phyloP scores from a whole-genome alignment of 352 stramenopile species.

The Pythium monospermum region DNA sequence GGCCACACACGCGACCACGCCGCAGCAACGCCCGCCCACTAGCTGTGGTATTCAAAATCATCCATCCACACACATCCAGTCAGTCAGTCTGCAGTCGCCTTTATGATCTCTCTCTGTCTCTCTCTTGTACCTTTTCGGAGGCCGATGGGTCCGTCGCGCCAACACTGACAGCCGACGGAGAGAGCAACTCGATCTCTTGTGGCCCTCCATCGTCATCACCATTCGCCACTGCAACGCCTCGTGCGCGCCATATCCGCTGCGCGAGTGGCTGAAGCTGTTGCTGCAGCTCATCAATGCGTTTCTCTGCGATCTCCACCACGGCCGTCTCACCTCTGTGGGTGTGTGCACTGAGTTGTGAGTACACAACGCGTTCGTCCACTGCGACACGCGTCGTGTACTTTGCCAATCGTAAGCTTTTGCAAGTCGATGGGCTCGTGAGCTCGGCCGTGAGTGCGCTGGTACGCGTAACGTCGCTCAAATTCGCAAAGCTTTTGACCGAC shows the following conservation, averaged over 20 bases:
- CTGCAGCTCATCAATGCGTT: constrained; percentile 36
- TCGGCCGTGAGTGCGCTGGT: constrained; percentile 22
- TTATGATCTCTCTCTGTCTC: too few relatives aligned
- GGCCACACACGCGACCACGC: constrained; percentile 48
- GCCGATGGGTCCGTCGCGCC: constrained; percentile 1
- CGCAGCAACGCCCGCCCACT: constrained; percentile 33
- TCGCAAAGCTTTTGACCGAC: constrained; percentile 14
- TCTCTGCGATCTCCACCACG: constrained; percentile 22
- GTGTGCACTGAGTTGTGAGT: constrained; percentile 1
- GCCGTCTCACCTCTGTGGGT: not conserved
- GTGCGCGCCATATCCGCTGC: constrained; percentile 29
- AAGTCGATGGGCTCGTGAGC: constrained; percentile 16
- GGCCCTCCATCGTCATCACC: constrained; percentile 13
- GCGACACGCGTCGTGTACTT: constrained; percentile 40
- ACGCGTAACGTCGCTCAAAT: constrained; percentile 32
- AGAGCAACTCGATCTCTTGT: constrained; percentile 40
- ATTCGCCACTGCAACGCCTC: constrained; percentile 31
- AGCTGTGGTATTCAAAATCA: constrained; percentile 1
- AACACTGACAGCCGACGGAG: constrained; percentile 9
- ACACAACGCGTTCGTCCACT: constrained; percentile 39
- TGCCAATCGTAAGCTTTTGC: constrained; percentile 21
- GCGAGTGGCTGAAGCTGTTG: constrained; percentile 45
- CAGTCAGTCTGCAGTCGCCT: not conserved
- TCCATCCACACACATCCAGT: not conserved
- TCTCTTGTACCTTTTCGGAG: too few relatives aligned